Conservation (phyloP, 2,329 filamentous ascomycete genomes). For the Claviceps purpurea region DNA sequence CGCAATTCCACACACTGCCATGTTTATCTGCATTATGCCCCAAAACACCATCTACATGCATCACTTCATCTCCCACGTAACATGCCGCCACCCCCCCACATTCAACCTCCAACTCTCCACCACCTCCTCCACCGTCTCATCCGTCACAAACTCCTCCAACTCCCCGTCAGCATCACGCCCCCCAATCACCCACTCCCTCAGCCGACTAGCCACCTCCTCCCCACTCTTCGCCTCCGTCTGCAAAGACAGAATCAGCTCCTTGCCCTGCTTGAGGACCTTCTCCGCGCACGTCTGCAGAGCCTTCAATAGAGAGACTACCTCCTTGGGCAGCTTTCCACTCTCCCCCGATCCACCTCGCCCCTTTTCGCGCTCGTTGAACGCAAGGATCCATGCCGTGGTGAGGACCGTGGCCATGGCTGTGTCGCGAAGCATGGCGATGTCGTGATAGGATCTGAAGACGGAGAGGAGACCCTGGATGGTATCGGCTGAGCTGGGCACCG, state of each 20-base stretch:
- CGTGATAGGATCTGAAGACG: constrained; percentile 22
- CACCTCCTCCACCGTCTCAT: constrained; percentile 14
- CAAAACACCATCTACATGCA: too few relatives aligned
- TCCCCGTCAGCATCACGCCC: constrained; percentile 8
- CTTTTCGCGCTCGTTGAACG: constrained; percentile 25
- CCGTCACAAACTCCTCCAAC: constrained; percentile 13
- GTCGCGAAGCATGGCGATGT: constrained; percentile 24
- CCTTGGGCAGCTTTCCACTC: constrained; percentile 23
- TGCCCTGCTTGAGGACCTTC: constrained; percentile 19
- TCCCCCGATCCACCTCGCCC: constrained; percentile 25
- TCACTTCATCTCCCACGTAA: constrained; percentile 16
- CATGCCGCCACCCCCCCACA: constrained; percentile 20
- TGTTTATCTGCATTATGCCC: too few relatives aligned
- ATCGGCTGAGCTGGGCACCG: constrained; percentile 6
- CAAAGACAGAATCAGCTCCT: constrained; percentile 15
- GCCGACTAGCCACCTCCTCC: constrained; percentile 13
- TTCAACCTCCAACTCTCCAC: constrained; percentile 22
- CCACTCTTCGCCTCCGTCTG: constrained; percentile 15
- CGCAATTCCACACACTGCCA: too few relatives aligned
- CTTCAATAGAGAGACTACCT: constrained; percentile 22
- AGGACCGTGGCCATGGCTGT: constrained; percentile 20
- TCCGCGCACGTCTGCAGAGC: constrained; percentile 18
- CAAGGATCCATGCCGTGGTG: constrained; percentile 20
- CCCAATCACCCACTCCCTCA: constrained; percentile 18
- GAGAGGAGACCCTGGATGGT: constrained; percentile 10